Conservation (phyloP, 441 rosid species). For the Brassica balearica region DNA sequence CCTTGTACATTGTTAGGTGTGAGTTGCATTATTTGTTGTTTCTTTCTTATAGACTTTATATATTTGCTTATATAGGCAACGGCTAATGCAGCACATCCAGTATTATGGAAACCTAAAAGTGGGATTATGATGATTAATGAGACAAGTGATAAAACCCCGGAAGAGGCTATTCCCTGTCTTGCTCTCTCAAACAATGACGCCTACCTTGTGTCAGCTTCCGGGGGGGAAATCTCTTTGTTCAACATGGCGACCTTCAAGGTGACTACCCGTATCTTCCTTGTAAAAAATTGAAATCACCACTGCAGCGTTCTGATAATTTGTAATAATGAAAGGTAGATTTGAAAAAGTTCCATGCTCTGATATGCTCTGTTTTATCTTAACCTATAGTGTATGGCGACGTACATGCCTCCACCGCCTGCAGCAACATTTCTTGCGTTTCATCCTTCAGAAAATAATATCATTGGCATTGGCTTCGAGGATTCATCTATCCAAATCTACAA, state of each 20-base stretch:
- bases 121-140: conserved; percentile 26
- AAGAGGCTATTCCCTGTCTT: conserved; percentile 26
- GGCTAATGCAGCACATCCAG: conserved; percentile 12
- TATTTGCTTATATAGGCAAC: conserved; percentile 19
- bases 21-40: conserved; percentile 1
- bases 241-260: conserved; percentile 28
- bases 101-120: conserved; percentile 14
- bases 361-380: conserved; percentile 7
- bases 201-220: conserved; percentile 23
- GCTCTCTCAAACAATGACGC: conserved; percentile 25
- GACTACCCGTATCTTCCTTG: background rate
- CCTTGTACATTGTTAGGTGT: background rate
- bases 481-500: conserved; percentile 28
- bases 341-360: conserved; percentile 1
- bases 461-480: conserved; percentile 26
- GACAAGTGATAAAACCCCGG: background rate
- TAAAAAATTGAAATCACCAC: background rate
- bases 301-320: too few species aligned
- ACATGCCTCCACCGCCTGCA: conserved; percentile 26
- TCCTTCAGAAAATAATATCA: conserved; percentile 19
- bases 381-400: conserved; percentile 20
- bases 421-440: conserved; percentile 28
- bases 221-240: conserved; percentile 20
- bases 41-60: conserved; percentile 2
- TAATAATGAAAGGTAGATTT: background rate